Percentiles rank a stretch among this genome's conserved stretches.
phyloP scores from a whole-genome alignment of 1,284 basidiomycete genomes.

The Sanguinoderma infundibulare region DNA sequence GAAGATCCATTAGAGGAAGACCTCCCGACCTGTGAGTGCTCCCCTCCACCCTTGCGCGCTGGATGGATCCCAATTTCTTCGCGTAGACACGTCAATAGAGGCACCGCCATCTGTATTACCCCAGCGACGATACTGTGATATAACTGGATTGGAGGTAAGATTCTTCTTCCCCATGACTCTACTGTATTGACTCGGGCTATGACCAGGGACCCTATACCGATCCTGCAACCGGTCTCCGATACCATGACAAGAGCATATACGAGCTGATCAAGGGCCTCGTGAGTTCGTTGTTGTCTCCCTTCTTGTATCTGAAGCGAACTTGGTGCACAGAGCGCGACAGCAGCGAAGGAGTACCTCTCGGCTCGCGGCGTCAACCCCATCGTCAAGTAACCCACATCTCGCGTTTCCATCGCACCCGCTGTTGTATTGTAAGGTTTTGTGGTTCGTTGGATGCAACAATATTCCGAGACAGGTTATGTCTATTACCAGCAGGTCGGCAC shows the following conservation, averaged over 20 bases:
- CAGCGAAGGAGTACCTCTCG: slow-evolving; percentile 53
- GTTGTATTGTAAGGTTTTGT: not conserved
- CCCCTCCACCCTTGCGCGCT: not conserved
- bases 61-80: not conserved
- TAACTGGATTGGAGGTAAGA: slow-evolving; percentile 80
- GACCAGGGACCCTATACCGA: slow-evolving; percentile 83
- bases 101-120: slow-evolving; percentile 85
- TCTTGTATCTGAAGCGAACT: not conserved
- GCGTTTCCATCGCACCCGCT: not conserved
- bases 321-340: slow-evolving; percentile 43
- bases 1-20: slow-evolving; percentile 45
- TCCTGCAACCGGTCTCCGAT: slow-evolving; percentile 79
- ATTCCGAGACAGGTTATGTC: not conserved
- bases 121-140: slow-evolving; percentile 83
- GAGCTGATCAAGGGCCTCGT: slow-evolving; percentile 82
- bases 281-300: slow-evolving; percentile 32
- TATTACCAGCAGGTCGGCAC: too few relatives aligned
- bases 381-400: slow-evolving; percentile 40
- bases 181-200: not conserved
- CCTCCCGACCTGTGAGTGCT: not conserved
- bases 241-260: slow-evolving; percentile 87
- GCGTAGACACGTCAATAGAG: slow-evolving; percentile 79
- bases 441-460: not conserved
- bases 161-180: not conserved
- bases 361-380: slow-evolving; percentile 57